Conservation (phyloP, 768 basidiomycete genomes). For the Mycena chlorophos region DNA sequence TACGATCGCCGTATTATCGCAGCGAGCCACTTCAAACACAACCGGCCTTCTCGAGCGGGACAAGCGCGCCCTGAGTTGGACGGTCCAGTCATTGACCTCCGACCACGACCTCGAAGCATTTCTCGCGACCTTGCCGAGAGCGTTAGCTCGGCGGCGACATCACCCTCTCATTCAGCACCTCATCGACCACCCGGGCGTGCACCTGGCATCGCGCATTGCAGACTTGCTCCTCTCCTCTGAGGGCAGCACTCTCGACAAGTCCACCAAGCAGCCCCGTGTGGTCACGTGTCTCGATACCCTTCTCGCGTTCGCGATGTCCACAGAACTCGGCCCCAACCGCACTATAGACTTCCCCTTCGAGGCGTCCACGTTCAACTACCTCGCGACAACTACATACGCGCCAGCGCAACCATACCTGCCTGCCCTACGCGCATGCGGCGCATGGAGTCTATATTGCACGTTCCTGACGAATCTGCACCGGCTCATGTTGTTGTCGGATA, state of each 20-base stretch:
- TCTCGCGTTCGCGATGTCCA: slow-evolving; percentile 10
- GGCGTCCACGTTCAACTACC: not conserved
- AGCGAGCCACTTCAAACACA: not conserved
- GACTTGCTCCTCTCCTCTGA: slow-evolving; percentile 5
- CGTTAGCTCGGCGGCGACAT: slow-evolving; percentile 3
- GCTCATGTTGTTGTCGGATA: not conserved
- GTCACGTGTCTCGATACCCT: slow-evolving; percentile 7
- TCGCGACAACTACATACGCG: slow-evolving; percentile 1
- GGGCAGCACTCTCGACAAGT: slow-evolving; percentile 1
- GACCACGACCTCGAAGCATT: slow-evolving; percentile 11
- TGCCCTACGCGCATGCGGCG: slow-evolving; percentile 5
- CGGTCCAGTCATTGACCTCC: slow-evolving; percentile 10
- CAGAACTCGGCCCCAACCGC: not conserved
- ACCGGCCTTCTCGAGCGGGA: slow-evolving; percentile 2
- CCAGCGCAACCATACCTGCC: slow-evolving; percentile 12
- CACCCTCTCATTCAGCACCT: slow-evolving; percentile 9
- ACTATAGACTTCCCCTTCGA: slow-evolving; percentile 6
- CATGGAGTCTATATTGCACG: slow-evolving; percentile 8
- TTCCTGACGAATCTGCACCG: slow-evolving; percentile 2
- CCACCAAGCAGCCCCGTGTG: not conserved
- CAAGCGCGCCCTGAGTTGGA: slow-evolving; percentile 10
- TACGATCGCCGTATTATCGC: slow-evolving; percentile 6
- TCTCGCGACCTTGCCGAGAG: slow-evolving; percentile 5
- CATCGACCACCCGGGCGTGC: slow-evolving; percentile 9
- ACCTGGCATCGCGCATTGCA: slow-evolving; percentile 7